phyloP scores from a whole-genome alignment of 2,329 filamentous ascomycete species.

The Exophiala viscosa region DNA sequence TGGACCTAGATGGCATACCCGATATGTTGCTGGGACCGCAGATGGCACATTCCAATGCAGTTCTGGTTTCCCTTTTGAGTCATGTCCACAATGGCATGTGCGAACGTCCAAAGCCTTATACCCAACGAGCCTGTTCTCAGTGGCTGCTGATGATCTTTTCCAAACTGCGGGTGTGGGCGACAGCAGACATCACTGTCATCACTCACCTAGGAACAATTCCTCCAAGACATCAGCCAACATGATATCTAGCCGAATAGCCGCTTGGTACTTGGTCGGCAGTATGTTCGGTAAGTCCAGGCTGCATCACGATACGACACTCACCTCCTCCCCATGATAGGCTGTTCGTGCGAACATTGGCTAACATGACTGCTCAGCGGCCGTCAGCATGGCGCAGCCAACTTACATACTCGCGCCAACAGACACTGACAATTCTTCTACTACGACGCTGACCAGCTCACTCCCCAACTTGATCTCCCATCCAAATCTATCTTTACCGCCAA shows the following conservation, averaged over 20 bases:
- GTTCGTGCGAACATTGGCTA: neutral
- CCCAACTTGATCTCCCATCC: neutral
- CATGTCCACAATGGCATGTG: neutral
- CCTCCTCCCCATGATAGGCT: neutral
- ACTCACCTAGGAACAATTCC: neutral
- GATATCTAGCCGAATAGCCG: neutral
- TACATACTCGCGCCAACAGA: too few species aligned
- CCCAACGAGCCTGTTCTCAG: neutral
- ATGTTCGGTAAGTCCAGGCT: neutral
- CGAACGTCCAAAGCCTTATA: neutral
- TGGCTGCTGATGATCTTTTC: neutral
- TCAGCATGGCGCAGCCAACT: too few species aligned
- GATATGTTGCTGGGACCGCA: neutral
- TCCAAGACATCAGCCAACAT: neutral
- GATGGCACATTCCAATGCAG: constrained; percentile 8
- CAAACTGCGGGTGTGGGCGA: neutral
- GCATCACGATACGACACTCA: neutral
- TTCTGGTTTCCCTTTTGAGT: neutral
- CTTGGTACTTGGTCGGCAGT: neutral
- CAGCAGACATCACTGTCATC: too few species aligned
- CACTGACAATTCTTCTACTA: neutral
- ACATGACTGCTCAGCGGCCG: neutral
- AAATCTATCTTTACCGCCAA: constrained; percentile 1
- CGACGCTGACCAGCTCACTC: neutral
- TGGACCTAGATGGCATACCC: neutral